Base-by-base conservation (phyloP, 805 yeast genomes). In the Tetrapisispora arboricola region DNA sequence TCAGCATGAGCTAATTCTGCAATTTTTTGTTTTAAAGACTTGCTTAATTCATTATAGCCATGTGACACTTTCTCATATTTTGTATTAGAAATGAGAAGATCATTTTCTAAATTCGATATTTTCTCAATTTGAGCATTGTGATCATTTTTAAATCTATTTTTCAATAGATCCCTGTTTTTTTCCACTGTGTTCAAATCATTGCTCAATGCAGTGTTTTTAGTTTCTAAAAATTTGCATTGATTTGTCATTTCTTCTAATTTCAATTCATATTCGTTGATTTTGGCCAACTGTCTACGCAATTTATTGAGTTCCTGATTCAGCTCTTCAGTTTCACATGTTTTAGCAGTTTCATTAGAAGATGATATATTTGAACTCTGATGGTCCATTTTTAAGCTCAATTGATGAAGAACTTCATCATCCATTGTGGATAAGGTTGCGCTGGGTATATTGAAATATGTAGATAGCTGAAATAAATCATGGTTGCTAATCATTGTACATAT, bases 1-100 rank as follows among this genome's bases (percentile, higher is more conserved):
- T 30, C 20, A 13, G 13, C 10, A 11, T 8, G n/a, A 12, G 15
- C n/a, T 20, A 76, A 57, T 41, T 73, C 66, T 1, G 65, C 48
- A 21, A 73, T 54, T 5, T 74, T 52, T 36, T 65, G 58, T 44
- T 78, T 71, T 47, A 71, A 54, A 36, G 61, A 61, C 7, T 58
- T 44, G 1, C 70, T 57, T 4, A 66, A 49, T 2, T 67, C 66
- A 3, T 61, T 57, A 30, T 68, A 54, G 30, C 69, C 63, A 2
- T 58, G 54, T 2, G 57, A 40, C 18, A 73, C 45, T 15, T 55
- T 52, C 6, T 65, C 65, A 32, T 50, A 51, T 20, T 51, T 53
- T 11, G 53, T 32, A 12, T 39, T 32, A 8, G 36, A 20, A 15
- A 30, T 19, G n/a, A 34, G 20, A 19, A 33, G 38, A 25, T 43